Percentiles rank a stretch among this genome's conserved stretches.
Conservation (phyloP, 306 rosid species). For the Pueraria montana region DNA sequence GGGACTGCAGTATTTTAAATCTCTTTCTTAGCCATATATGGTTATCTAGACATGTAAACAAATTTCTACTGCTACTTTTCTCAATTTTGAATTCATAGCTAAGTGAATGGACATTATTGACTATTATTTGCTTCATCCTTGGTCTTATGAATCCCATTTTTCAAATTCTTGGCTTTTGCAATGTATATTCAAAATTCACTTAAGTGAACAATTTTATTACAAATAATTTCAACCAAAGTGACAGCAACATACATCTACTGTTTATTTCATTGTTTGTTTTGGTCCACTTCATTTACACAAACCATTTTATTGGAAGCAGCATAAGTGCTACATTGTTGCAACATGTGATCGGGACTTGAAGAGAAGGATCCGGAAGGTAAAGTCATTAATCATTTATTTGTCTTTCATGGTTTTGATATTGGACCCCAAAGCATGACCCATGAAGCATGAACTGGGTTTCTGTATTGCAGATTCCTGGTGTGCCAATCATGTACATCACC, state of each 20-base stretch:
- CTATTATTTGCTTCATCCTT: no score
- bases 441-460: conserved; percentile 24
- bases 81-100: no score
- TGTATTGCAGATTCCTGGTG: conserved; percentile 83
- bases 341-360: conserved; percentile 94
- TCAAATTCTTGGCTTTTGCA: no score
- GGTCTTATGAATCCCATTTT: no score
- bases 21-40: conserved; percentile 11
- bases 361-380: conserved; percentile 92
- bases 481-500: conserved; percentile 93
- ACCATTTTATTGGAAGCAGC: conserved; percentile 66
- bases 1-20: conserved; percentile 5
- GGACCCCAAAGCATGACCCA: conserved; percentile 2
- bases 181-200: no score
- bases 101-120: no score
- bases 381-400: background rate
- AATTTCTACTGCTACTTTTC: no score
- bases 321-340: conserved; percentile 82
- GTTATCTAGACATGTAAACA: background rate
- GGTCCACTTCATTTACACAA: background rate
- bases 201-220: no score
- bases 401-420: conserved; percentile 15
- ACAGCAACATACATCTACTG: background rate
- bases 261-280: conserved; percentile 2
- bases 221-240: background rate